Conservation (phyloP, 306 rosid genomes). For the Inga leiocalycina region DNA sequence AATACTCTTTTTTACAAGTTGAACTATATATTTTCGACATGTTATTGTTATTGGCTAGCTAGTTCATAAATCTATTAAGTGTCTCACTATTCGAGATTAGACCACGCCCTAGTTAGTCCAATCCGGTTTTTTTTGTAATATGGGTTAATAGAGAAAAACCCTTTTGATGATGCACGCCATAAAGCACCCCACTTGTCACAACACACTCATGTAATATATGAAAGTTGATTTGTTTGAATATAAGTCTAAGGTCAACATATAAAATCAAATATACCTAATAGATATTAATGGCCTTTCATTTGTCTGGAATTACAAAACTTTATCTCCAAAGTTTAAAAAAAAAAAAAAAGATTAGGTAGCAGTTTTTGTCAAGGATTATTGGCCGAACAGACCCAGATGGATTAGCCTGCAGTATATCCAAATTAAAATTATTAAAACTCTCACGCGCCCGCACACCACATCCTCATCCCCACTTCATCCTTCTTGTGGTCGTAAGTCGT, state of each 20-base stretch:
- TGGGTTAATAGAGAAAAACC: not conserved
- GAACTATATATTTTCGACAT: too few relatives aligned
- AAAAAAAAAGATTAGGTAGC: not conserved
- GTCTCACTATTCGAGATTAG: too few relatives aligned
- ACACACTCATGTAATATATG: not conserved
- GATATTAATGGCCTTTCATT: slow-evolving; percentile 2
- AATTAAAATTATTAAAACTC: not conserved
- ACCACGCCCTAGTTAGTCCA: too few relatives aligned
- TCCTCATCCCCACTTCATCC: not conserved
- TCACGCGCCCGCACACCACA: not conserved
- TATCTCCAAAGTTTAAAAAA: not conserved
- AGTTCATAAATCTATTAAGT: too few relatives aligned
- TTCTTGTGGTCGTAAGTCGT: too few relatives aligned
- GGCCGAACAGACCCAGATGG: not conserved
- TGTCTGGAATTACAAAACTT: not conserved
- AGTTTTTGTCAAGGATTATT: not conserved
- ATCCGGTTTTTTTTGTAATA: not conserved
- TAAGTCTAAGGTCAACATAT: not conserved
- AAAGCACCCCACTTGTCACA: not conserved
- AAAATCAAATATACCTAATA: not conserved
- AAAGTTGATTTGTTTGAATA: not conserved
- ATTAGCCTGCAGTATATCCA: not conserved
- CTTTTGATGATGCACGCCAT: not conserved
- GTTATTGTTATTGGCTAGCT: too few relatives aligned
- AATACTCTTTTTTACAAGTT: too few relatives aligned